These are phyloP conservation scores for Trapa incisa DNA, from an alignment of 345 rosid genomes.

Conservation along the genomic window DNA sequence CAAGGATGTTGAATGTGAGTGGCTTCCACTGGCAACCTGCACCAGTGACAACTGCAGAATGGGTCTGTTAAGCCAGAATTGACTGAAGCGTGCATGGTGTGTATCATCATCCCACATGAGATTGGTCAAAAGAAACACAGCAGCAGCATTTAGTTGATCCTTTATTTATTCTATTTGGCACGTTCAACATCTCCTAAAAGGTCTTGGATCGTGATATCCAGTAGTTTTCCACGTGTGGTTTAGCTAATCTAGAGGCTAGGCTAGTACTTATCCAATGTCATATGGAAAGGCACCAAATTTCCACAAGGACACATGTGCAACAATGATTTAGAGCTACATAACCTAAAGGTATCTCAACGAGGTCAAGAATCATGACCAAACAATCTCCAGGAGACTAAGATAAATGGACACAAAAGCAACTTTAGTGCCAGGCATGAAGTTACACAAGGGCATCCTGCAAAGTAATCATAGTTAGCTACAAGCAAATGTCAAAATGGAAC, in stretches of 20 bases:
- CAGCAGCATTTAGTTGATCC: not conserved
- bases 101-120: conserved; percentile 8
- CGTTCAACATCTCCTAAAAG: conserved; percentile 10
- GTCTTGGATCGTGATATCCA: conserved; percentile 31
- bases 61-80: conserved; percentile 14
- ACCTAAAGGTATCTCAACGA: conserved; percentile 19
- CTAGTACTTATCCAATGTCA: conserved; percentile 32
- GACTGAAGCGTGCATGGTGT: conserved; percentile 11
- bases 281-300: conserved; percentile 29
- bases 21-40: conserved; percentile 6
- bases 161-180: not conserved
- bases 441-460: too few species aligned
- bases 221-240: conserved; percentile 72
- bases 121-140: conserved; percentile 13
- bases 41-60: not conserved
- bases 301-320: conserved; percentile 10
- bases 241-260: conserved; percentile 40
- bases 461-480: too few species aligned
- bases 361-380: not conserved
- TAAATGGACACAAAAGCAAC: not conserved
- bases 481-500: too few species aligned
- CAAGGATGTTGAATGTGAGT: not conserved
- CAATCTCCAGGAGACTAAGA: too few species aligned
- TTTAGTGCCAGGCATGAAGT: too few species aligned
- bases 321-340: conserved; percentile 33